Conservation (phyloP, 2,329 filamentous ascomycete species). For the Xylaria sp. region DNA sequence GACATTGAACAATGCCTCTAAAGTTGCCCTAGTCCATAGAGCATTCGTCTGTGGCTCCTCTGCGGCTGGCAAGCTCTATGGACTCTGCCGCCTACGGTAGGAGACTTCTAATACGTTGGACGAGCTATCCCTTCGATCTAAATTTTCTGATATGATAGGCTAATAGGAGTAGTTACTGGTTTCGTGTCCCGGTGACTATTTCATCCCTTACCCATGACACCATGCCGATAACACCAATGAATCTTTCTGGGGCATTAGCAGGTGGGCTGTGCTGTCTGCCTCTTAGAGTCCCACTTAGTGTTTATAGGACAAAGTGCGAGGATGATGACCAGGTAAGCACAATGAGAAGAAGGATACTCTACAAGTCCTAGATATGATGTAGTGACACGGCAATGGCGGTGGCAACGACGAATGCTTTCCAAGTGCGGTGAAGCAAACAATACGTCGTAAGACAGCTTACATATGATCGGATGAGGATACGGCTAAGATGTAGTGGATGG, state of each 20-base stretch:
- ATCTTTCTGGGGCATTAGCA: background rate
- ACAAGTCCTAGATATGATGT: background rate
- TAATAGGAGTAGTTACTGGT: background rate
- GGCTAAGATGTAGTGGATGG: background rate
- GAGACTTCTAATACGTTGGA: background rate
- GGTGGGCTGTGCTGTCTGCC: background rate
- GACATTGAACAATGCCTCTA: background rate
- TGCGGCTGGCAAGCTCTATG: background rate
- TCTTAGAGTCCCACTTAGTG: conserved; percentile 4
- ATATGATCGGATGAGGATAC: conserved; percentile 4
- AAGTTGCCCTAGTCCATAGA: background rate
- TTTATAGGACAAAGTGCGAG: background rate
- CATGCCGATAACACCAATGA: background rate
- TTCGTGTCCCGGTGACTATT: background rate
- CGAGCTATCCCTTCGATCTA: background rate
- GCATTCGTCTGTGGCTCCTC: background rate
- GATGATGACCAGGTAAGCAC: background rate
- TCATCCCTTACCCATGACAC: background rate
- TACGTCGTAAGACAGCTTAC: background rate
- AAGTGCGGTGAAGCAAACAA: background rate
- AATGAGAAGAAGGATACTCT: background rate
- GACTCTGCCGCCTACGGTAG: background rate
- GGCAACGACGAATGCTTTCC: background rate
- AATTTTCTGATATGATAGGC: background rate
- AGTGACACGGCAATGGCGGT: background rate